A percentile compares a stretch with the other conserved stretches of the same genome.
Conservation (phyloP, 139 green algal species). For the Chlorella sp. region DNA sequence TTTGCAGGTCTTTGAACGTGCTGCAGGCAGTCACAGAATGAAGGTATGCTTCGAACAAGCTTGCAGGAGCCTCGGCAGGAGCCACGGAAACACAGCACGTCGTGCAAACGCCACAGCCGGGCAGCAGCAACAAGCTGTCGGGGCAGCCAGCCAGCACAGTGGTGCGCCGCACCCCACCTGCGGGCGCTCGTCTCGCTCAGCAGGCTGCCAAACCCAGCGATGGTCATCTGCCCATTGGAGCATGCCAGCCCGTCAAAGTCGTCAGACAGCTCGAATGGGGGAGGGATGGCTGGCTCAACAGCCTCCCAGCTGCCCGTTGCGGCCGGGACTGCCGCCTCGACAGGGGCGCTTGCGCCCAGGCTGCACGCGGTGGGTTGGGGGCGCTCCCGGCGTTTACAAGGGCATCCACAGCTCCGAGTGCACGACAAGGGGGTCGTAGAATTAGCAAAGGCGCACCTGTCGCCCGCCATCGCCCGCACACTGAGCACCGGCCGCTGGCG, state of each 20-base stretch:
- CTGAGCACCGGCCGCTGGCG: too few species aligned
- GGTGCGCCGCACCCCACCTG: background rate
- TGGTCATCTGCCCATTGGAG: conserved; percentile 64
- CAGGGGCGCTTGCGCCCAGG: background rate
- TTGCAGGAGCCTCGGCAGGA: background rate
- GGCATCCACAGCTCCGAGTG: too few species aligned
- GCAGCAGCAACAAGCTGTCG: too few species aligned
- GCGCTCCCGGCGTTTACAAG: too few species aligned
- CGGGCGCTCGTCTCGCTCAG: conserved; percentile 53
- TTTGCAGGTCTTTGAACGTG: conserved; percentile 88
- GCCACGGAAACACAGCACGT: too few species aligned
- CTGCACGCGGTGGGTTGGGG: background rate
- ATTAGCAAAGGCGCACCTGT: background rate
- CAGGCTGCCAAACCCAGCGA: conserved; percentile 84
- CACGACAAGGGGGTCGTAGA: background rate
- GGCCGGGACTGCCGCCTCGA: background rate
- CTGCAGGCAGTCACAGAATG: conserved; percentile 37
- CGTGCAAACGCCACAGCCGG: too few species aligned
- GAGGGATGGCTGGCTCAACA: background rate
- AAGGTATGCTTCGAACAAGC: background rate
- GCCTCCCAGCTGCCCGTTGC: background rate
- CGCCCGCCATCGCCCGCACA: too few species aligned
- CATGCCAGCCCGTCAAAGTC: conserved; percentile 55
- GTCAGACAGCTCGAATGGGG: conserved; percentile 58
- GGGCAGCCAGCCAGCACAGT: too few species aligned